phyloP scores from a whole-genome alignment of 2,329 filamentous ascomycete species.

The Orbilia quercus region DNA sequence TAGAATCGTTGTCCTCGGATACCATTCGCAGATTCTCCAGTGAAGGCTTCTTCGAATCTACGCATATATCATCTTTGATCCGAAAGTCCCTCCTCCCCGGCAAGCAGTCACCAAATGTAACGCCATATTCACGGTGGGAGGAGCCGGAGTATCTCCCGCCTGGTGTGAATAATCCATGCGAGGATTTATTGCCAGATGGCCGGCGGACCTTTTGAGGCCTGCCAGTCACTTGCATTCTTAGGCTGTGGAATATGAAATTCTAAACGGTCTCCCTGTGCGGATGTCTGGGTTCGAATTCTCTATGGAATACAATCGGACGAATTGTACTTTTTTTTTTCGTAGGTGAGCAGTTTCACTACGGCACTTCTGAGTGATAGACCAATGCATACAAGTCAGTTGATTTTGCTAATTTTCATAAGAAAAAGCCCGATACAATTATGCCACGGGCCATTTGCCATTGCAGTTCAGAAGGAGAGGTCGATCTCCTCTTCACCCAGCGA shows the following conservation, averaged over 20 bases:
- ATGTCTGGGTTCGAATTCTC: neutral
- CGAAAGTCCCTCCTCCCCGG: slow-evolving; percentile 28
- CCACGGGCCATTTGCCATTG: slow-evolving; percentile 11
- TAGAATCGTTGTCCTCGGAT: slow-evolving; percentile 33
- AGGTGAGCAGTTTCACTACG: neutral
- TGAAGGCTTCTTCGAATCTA: slow-evolving; percentile 25
- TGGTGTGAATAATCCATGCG: slow-evolving; percentile 27
- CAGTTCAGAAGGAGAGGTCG: slow-evolving; percentile 9
- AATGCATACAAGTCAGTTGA: slow-evolving; percentile 21
- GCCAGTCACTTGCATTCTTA: slow-evolving; percentile 38
- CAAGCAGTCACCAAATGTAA: slow-evolving; percentile 33
- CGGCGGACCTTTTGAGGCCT: slow-evolving; percentile 33
- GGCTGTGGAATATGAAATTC: slow-evolving; percentile 17
- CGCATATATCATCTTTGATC: slow-evolving; percentile 32
- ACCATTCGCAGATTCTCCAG: slow-evolving; percentile 11
- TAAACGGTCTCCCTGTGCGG: neutral
- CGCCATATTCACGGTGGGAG: slow-evolving; percentile 21
- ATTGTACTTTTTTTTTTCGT: neutral
- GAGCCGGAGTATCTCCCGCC: slow-evolving; percentile 29
- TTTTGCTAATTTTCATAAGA: slow-evolving; percentile 11
- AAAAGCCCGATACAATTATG: slow-evolving; percentile 8
- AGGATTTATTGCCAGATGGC: slow-evolving; percentile 28
- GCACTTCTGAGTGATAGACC: slow-evolving; percentile 1
- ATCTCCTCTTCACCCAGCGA: slow-evolving; percentile 12
- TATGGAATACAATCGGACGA: neutral